Evolutionary conservation across 2,329 filamentous ascomycete genomes (phyloP).

Genomic region (Phialophora verrucosa): DNA sequence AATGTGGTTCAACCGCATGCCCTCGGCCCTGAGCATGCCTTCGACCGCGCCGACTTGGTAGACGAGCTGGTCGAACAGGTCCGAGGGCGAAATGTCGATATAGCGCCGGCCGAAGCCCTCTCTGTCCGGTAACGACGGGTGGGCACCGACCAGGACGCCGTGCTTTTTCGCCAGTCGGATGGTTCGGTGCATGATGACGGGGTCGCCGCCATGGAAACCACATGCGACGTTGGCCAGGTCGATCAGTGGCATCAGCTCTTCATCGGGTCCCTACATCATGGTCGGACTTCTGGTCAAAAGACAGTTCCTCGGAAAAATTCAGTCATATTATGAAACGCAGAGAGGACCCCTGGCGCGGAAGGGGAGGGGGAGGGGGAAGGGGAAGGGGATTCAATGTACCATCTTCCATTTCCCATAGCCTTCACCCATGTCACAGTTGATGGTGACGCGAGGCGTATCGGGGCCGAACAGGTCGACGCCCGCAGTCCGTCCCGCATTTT

Average conservation of each 20-base stretch:
- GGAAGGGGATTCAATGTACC: slow-evolving; percentile 41
- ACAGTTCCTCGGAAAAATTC: too few species aligned
- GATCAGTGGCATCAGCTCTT: slow-evolving; percentile 64
- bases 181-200: slow-evolving; percentile 65
- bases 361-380: slow-evolving; percentile 31
- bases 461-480: too few species aligned
- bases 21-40: slow-evolving; percentile 62
- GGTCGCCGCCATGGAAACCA: slow-evolving; percentile 63
- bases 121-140: slow-evolving; percentile 68
- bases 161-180: slow-evolving; percentile 63
- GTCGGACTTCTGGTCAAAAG: too few species aligned
- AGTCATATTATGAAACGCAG: too few species aligned
- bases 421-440: slow-evolving; percentile 18
- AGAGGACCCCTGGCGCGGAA: slow-evolving; percentile 4
- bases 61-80: slow-evolving; percentile 61
- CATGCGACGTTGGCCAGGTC: slow-evolving; percentile 68
- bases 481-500: too few species aligned
- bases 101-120: slow-evolving; percentile 67
- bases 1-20: slow-evolving; percentile 62
- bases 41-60: slow-evolving; percentile 69
- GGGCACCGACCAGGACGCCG: slow-evolving; percentile 63
- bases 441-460: slow-evolving; percentile 3
- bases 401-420: slow-evolving; percentile 8
- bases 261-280: slow-evolving; percentile 57
- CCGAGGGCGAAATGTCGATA: slow-evolving; percentile 62